Evolutionary conservation across 2,329 filamentous ascomycete species (phyloP).

Genomic region (Alternaria sp.): DNA sequence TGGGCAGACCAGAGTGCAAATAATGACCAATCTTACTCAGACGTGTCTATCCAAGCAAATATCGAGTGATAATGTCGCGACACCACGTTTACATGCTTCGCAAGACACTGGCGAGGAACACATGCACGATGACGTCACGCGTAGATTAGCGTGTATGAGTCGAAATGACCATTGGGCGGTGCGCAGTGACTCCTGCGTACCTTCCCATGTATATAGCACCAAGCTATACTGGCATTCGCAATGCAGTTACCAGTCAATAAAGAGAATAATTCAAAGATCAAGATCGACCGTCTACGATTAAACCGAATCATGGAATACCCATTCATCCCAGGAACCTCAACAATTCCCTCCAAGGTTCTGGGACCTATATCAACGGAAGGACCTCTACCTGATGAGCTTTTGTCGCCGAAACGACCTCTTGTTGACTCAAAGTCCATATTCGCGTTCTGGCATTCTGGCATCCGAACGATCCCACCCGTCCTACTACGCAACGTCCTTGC

Average conservation of each 20-base stretch:
- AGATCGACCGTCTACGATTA: neutral
- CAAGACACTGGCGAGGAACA: neutral
- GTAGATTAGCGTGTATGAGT: neutral
- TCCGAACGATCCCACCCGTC: conserved; percentile 58
- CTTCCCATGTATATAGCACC: neutral
- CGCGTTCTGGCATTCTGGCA: conserved; percentile 65
- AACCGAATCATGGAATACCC: neutral
- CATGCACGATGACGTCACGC: neutral
- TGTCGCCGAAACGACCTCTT: conserved; percentile 43
- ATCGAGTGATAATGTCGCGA: neutral
- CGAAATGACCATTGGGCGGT: neutral
- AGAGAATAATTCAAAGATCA: neutral
- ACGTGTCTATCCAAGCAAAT: neutral
- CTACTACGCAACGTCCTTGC: conserved; percentile 60
- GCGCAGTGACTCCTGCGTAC: neutral
- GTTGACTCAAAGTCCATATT: conserved; percentile 61
- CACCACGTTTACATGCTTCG: neutral
- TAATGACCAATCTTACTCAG: neutral
- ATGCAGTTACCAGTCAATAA: neutral
- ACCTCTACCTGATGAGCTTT: conserved; percentile 14
- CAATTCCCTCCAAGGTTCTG: neutral
- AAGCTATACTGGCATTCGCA: neutral
- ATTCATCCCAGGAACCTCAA: neutral
- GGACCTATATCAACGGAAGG: neutral
- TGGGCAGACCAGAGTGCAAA: neutral